Evolutionary conservation across 2,329 filamentous ascomycete species (phyloP).

Genomic region (Diaporthe vexans): DNA sequence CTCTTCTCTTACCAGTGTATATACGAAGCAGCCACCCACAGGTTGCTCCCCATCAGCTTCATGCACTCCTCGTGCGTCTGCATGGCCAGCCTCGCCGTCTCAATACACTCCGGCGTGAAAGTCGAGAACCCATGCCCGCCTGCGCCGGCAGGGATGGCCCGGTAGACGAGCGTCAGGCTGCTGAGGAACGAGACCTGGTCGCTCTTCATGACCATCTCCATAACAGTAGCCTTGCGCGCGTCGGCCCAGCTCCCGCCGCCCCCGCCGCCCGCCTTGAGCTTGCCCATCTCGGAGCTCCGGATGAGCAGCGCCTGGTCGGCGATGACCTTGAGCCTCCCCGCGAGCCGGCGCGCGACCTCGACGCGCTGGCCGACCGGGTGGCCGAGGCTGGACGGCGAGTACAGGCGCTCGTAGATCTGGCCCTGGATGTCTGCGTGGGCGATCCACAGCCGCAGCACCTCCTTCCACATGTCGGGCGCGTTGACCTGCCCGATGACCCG

Average conservation of each 20-base stretch:
- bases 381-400: slow-evolving; percentile 63
- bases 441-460: slow-evolving; percentile 68
- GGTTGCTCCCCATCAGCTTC: slow-evolving; percentile 56
- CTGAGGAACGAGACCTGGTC: slow-evolving; percentile 64
- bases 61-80: slow-evolving; percentile 61
- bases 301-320: slow-evolving; percentile 54
- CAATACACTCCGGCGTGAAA: slow-evolving; percentile 64
- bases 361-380: slow-evolving; percentile 56
- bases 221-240: slow-evolving; percentile 56
- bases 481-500: slow-evolving; percentile 49
- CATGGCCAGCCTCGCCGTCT: slow-evolving; percentile 64
- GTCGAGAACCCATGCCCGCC: slow-evolving; percentile 54
- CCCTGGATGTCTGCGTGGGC: slow-evolving; percentile 69
- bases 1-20: slow-evolving; percentile 63
- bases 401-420: slow-evolving; percentile 69
- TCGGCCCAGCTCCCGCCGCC: slow-evolving; percentile 41
- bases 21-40: slow-evolving; percentile 61
- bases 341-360: slow-evolving; percentile 55
- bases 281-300: slow-evolving; percentile 53
- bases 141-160: slow-evolving; percentile 61
- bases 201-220: slow-evolving; percentile 60
- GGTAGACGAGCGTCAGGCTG: slow-evolving; percentile 65
- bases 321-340: slow-evolving; percentile 54
- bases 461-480: slow-evolving; percentile 57
- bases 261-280: slow-evolving; percentile 46